phyloP scores from a whole-genome alignment of 768 basidiomycete species.

The Rhizopogon salebrosus region DNA sequence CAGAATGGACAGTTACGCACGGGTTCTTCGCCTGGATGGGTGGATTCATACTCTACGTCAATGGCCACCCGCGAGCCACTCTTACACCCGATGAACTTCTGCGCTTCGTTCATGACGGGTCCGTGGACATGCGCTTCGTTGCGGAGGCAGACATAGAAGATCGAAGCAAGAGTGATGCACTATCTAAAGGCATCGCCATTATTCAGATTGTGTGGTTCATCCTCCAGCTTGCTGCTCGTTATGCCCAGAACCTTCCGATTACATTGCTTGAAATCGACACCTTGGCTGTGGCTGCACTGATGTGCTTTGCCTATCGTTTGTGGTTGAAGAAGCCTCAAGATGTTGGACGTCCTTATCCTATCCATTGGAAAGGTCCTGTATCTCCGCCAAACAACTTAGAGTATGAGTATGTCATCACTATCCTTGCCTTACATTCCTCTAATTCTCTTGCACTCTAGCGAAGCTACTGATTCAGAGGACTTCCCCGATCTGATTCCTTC shows the following conservation, averaged over 20 bases:
- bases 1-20: too few species aligned
- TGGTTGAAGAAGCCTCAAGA: conserved; percentile 39
- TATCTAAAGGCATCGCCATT: conserved; percentile 30
- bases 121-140: conserved; percentile 1
- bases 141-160: too few species aligned
- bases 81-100: background rate
- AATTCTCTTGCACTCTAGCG: background rate
- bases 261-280: too few species aligned
- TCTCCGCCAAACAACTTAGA: background rate
- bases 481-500: background rate
- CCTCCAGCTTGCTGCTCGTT: too few species aligned
- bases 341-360: conserved; percentile 15
- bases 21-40: too few species aligned
- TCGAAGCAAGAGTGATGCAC: conserved; percentile 28
- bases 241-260: too few species aligned
- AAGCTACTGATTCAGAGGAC: background rate
- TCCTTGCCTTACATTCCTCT: background rate
- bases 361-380: background rate
- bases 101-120: background rate
- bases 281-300: too few species aligned
- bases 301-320: conserved; percentile 24
- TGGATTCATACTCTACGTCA: too few species aligned
- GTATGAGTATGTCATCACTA: background rate
- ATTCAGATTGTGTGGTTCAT: conserved; percentile 28
- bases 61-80: too few species aligned